Evolutionary conservation across 129 eudicot genomes (phyloP).

Genomic region (Centrapalus pauciflorus): DNA sequence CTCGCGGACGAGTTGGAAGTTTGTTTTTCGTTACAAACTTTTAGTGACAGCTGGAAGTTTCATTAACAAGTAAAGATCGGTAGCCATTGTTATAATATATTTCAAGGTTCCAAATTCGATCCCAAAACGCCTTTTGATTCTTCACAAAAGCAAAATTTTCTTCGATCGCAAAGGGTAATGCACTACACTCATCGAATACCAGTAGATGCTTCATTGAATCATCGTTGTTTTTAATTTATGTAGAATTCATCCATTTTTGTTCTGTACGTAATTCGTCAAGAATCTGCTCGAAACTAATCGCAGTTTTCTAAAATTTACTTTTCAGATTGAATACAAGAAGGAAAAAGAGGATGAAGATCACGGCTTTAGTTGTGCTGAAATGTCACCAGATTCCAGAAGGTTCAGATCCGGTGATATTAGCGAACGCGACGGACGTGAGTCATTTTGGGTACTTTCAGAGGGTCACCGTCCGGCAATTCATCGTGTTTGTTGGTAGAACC

Average conservation of each 20-base stretch:
- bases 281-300: slow-evolving; percentile 3
- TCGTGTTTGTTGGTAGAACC: slow-evolving; percentile 79
- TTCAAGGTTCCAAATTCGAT: slow-evolving; percentile 18
- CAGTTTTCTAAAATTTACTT: background rate
- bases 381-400: slow-evolving; percentile 43
- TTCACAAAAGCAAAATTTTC: slow-evolving; percentile 12
- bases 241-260: slow-evolving; percentile 1
- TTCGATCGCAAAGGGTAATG: slow-evolving; percentile 19
- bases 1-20: too few relatives aligned
- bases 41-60: slow-evolving; percentile 15
- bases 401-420: slow-evolving; percentile 66
- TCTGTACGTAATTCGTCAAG: background rate
- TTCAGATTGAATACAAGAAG: slow-evolving; percentile 6
- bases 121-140: slow-evolving; percentile 11
- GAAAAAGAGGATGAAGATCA: slow-evolving; percentile 70
- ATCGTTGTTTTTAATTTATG: background rate
- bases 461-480: slow-evolving; percentile 72
- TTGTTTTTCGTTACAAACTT: too few relatives aligned
- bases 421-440: slow-evolving; percentile 67
- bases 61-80: slow-evolving; percentile 5
- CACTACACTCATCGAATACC: slow-evolving; percentile 8
- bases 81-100: slow-evolving; percentile 11
- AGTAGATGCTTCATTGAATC: background rate
- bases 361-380: slow-evolving; percentile 70
- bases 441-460: slow-evolving; percentile 85